Conservation (phyloP, 495 filamentous ascomycete species). For the Extremus antarcticus region DNA sequence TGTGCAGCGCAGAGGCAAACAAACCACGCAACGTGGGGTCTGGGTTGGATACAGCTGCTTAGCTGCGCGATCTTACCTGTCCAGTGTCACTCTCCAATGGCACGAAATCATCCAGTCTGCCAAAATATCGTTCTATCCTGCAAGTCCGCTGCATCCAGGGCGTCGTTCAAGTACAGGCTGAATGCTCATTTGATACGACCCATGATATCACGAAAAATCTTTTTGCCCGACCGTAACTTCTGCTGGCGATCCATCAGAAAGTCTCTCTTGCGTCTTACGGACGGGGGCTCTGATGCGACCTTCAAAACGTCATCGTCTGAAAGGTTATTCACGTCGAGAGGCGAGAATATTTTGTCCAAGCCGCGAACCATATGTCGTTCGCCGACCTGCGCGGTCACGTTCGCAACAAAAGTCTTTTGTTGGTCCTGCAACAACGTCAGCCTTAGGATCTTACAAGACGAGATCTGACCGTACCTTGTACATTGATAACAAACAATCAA, state of each 20-base stretch:
- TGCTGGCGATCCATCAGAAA: slow-evolving; percentile 16
- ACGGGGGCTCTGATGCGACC: slow-evolving; percentile 22
- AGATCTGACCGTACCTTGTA: slow-evolving; percentile 18
- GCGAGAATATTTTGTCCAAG: slow-evolving; percentile 23
- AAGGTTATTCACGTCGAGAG: slow-evolving; percentile 19
- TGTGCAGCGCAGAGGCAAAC: no score
- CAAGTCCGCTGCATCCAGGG: no score
- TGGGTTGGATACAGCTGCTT: no score
- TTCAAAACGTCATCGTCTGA: slow-evolving; percentile 23
- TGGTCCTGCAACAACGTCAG: slow-evolving; percentile 17
- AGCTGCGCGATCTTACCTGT: no score
- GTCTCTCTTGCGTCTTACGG: slow-evolving; percentile 13
- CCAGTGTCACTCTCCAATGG: no score
- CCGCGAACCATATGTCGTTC: slow-evolving; percentile 27
- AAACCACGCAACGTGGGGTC: no score
- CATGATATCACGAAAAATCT: slow-evolving; percentile 19
- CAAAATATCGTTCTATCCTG: no score
- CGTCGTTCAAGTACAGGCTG: no score
- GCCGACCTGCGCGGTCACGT: slow-evolving; percentile 26
- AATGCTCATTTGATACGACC: slow-evolving; percentile 2
- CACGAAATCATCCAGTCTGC: no score
- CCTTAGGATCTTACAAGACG: not conserved
- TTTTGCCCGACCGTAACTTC: slow-evolving; percentile 21
- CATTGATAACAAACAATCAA: slow-evolving; percentile 10
- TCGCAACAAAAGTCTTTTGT: slow-evolving; percentile 26